Base-by-base conservation (phyloP, 2,329 filamentous ascomycete genomes). In the Fusarium duplospermum region DNA sequence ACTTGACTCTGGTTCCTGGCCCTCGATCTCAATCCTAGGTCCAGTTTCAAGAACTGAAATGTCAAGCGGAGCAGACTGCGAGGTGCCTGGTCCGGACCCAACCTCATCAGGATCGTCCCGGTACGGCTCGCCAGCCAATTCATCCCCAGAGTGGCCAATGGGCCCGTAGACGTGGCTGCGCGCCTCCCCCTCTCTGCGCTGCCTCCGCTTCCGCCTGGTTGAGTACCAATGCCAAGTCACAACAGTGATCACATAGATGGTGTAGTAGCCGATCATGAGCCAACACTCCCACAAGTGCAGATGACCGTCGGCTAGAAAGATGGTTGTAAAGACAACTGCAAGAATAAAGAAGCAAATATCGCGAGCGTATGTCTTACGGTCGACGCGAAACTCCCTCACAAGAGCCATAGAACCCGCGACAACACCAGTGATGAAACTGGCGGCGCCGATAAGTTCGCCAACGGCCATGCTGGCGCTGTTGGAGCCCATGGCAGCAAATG, bases 401-500 rank as follows among this genome's bases (percentile, higher is more conserved):
- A 99, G 84, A 16, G 96, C 96, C 96, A 99, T 99, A 65, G 95
- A 97, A 18, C 96, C 96, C 6, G 96, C 95, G 36, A 99, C 96
- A 20, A 99, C 96, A 2, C 95, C 93, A 1, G 95, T 97, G 82
- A 99, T 99, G 84, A 99, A 99, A 72, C 94, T 92, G 36, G 96
- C 96, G 13, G 96, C 96, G 36, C 96, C 96, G 62, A 99, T 94
- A 60, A 99, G 87, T 84, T 99, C 96, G 54, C 96, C 96, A 45
- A 99, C 91, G 1, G 96, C 96, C 87, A 99, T 90, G 85, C 95
- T 97, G n/a, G 96, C 96, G 81, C 95, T 98, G 80, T 98, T 94
- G 27, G 95, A 98, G 79, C 92, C 92, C 94, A 99, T 98, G 76
- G 96, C 97, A 18, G 96, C 96, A 84, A 99, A 98, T 3, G 96